These are phyloP conservation scores for Syncephalastrum contaminatum DNA, from an alignment of 371 early-diverging fungal genomes.

Conservation along the genomic window DNA sequence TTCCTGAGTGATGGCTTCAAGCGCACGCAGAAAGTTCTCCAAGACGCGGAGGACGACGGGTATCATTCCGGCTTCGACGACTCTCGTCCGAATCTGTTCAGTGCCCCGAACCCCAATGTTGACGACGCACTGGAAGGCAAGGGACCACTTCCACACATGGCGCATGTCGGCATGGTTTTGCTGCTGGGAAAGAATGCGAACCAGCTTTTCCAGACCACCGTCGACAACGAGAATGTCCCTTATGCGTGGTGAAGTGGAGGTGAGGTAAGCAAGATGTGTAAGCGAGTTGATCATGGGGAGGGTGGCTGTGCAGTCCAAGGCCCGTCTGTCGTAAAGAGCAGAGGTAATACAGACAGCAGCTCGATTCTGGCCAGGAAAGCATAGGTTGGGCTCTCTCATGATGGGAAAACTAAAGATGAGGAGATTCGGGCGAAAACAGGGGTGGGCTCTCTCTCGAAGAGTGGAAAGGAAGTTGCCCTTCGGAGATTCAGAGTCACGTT, in stretches of 20 bases:
- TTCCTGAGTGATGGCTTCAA: slow-evolving; percentile 59
- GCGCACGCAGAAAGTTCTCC: slow-evolving; percentile 61
- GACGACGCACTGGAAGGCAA: slow-evolving; percentile 83
- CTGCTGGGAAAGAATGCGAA: slow-evolving; percentile 69
- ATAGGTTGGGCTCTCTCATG: slow-evolving; percentile 85
- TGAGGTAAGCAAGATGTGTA: slow-evolving; percentile 83
- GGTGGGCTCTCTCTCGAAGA: no score
- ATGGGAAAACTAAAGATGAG: slow-evolving; percentile 1
- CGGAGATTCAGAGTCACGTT: no score
- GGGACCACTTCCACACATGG: slow-evolving; percentile 78
- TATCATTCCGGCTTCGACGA: slow-evolving; percentile 84
- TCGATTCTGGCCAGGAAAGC: slow-evolving; percentile 72
- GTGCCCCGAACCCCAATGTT: slow-evolving; percentile 89
- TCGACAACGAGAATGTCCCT: slow-evolving; percentile 80
- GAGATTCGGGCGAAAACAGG: neutral
- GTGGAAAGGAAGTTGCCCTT: no score
- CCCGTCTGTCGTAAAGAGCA: slow-evolving; percentile 85
- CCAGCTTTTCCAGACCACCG: slow-evolving; percentile 86
- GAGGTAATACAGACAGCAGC: slow-evolving; percentile 80
- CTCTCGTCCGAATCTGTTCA: slow-evolving; percentile 74
- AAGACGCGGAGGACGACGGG: slow-evolving; percentile 77
- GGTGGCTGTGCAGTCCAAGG: slow-evolving; percentile 85
- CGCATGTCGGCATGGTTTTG: slow-evolving; percentile 63
- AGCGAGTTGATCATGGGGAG: slow-evolving; percentile 85
- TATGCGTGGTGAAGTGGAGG: slow-evolving; percentile 80